Evolutionary conservation across 345 rosid species (phyloP), one percentile per base, ranked within the genome.

Genomic region (Aquilaria sinensis): DNA sequence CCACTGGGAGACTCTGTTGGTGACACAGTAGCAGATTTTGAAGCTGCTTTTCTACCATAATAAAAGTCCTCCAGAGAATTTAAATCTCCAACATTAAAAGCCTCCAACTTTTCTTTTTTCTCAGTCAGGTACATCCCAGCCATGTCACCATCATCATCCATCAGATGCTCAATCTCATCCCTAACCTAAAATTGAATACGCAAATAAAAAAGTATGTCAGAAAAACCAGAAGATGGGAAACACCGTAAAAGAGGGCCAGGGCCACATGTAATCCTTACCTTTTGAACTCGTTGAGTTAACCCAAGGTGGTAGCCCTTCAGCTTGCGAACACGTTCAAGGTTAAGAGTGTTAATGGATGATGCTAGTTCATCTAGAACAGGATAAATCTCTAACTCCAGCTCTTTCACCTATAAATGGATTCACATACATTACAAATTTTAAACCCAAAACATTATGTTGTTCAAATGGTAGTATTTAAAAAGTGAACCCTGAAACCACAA

Each of bases 81-180:
- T 57, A 75, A 51, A 33, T 85, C 92, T 45, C 58, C 74, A 29
- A 77, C 64, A 47, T 79, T 78, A 77, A 76, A 80, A 78, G 81
- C 87, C 71, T 93, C 96, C 31, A 62, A 69, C 73, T 83, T 83
- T 73, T 72, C 82, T 71, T 85, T 94, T 74, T 94, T 94, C 79
- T 94, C 97, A 0, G 99, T 90, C 52, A 94, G 86, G 72, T 94
- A 82, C 99, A 94, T 90, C 81, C 86, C 95, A 70, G 97, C 99
- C 99, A 94, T 94, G 72, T 94, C 99, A 52, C 85, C 94, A 63
- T 94, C 99, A 77, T 93, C 98, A 67, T 93, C 97, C 97, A 90
- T 90, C 55, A 93, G 84, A 75, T 90, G 97, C 67, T 93, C 98
- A 71, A 90, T 86, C 71, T 93, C 97, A 80, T 93, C 96, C 16